Evolutionary conservation across 495 filamentous ascomycete species (phyloP), one percentile per base, ranked within the genome.

Genomic region (Penicillium pulvis): DNA sequence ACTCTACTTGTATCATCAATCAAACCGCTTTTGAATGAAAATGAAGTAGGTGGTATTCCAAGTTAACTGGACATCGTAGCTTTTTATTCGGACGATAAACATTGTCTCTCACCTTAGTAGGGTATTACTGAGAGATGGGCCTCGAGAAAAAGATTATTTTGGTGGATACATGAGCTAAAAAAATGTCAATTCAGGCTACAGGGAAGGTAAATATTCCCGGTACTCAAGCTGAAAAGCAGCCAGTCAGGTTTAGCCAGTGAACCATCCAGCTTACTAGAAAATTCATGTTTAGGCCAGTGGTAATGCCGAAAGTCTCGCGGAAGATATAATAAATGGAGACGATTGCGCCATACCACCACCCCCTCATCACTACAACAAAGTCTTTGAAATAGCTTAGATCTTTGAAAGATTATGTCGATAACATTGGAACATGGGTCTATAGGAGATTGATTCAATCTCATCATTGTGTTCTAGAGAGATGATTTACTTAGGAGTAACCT

Each of bases 311-410:
- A 46, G 5, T 49, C 26, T 49, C n/a, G 46, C 46, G 49, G 49
- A 52, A 52, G 49, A 41, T 52, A 52, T 39, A 52, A 52, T 52
- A 36, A 14, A 52, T 39, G 49, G 49, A 39, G 49, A 52, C 49
- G 31, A 52, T 52, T 39, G 49, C 49, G 49, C 49, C n/a, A 52
- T 52, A 52, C 41, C 49, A 52, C 30, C 49, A 36, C 31, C 49
- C 49, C 49, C 49, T 52, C 49, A 35, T 14, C 31, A 5, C 8
- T 23, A 41, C n/a, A 20, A 35, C 9, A 19, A 1, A 17, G 31
- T 3, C 14, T 35, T 11, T 10, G 17, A 51, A 35, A 12, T 31
- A 31, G n/a, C 16, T 35, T 4, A 9, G 30, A 30, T 4, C 6
- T 30, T 11, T 17, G 1, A 28, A 47, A 16, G 4, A 47, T 41